Percentiles rank a stretch among this genome's conserved stretches.
Evolutionary conservation across 352 stramenopile species (phyloP).

Genomic region (Elongisporangium undulatum): DNA sequence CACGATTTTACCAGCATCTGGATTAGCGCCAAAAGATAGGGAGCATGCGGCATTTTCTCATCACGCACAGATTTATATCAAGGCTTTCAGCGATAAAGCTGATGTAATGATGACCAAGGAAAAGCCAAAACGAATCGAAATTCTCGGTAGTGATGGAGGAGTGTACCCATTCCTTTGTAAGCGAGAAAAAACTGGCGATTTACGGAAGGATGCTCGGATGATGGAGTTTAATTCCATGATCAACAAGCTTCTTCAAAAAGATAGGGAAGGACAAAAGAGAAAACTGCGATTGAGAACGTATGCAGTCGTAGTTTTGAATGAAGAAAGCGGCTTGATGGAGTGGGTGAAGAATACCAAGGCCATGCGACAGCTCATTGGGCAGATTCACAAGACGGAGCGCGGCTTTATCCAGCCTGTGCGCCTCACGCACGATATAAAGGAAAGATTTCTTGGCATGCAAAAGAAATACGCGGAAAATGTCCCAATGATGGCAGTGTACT

Average conservation of each 20-base stretch:
- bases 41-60: slow-evolving; percentile 55
- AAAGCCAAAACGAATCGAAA: slow-evolving; percentile 97
- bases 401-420: slow-evolving; percentile 79
- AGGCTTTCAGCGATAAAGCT: slow-evolving; percentile 85
- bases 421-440: slow-evolving; percentile 78
- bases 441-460: slow-evolving; percentile 87
- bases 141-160: slow-evolving; percentile 70
- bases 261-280: slow-evolving; percentile 85
- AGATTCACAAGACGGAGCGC: slow-evolving; percentile 86
- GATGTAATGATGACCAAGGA: slow-evolving; percentile 99
- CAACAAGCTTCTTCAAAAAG: slow-evolving; percentile 96
- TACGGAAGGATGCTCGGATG: slow-evolving; percentile 99
- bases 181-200: slow-evolving; percentile 97
- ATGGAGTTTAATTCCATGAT: slow-evolving; percentile 99
- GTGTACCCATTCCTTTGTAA: slow-evolving; percentile 93
- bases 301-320: slow-evolving; percentile 98
- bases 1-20: slow-evolving; percentile 64
- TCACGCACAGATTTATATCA: slow-evolving; percentile 82
- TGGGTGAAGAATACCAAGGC: slow-evolving; percentile 98
- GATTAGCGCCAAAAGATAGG: slow-evolving; percentile 48
- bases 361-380: slow-evolving; percentile 86
- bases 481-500: slow-evolving; percentile 71
- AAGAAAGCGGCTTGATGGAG: slow-evolving; percentile 99
- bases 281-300: slow-evolving; percentile 97
- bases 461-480: slow-evolving; percentile 80